These are phyloP conservation scores for Irpex sp. DNA, from an alignment of 1,284 basidiomycete species.

Conservation along the genomic window DNA sequence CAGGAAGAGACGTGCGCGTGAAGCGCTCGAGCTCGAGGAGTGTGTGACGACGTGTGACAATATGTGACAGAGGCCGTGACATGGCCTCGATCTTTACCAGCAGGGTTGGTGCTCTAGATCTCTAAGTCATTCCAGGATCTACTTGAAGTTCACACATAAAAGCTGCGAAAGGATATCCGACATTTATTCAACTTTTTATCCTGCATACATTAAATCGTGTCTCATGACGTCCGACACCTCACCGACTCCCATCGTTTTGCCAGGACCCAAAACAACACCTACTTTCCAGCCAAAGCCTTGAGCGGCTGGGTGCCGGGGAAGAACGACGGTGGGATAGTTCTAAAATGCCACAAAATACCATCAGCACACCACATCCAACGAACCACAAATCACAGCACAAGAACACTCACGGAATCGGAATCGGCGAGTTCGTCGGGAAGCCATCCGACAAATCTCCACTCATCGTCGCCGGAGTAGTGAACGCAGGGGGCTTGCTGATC, in stretches of 20 bases:
- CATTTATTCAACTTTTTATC: too few species aligned
- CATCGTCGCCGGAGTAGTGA: conserved; percentile 27
- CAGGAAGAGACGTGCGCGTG: not conserved
- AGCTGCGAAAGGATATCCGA: too few species aligned
- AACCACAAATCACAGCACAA: not conserved
- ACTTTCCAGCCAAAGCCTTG: conserved; percentile 18
- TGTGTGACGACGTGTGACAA: too few species aligned
- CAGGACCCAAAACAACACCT: not conserved
- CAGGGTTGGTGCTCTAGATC: too few species aligned
- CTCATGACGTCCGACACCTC: not conserved
- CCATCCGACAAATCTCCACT: conserved; percentile 26
- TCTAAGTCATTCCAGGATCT: too few species aligned
- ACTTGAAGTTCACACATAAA: too few species aligned
- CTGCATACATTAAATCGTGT: not conserved
- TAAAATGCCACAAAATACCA: conserved; percentile 6
- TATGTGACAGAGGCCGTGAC: too few species aligned
- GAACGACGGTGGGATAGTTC: conserved; percentile 30
- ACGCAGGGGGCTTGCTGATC: conserved; percentile 26
- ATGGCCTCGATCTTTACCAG: too few species aligned
- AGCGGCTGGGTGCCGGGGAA: conserved; percentile 28
- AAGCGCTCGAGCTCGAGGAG: not conserved
- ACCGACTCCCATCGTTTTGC: not conserved
- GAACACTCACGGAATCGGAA: conserved; percentile 30
- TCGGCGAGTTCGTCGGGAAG: conserved; percentile 28
- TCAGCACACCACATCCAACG: not conserved